Conservation (phyloP, 75 land plant species). For the Pinus albicaulis region DNA sequence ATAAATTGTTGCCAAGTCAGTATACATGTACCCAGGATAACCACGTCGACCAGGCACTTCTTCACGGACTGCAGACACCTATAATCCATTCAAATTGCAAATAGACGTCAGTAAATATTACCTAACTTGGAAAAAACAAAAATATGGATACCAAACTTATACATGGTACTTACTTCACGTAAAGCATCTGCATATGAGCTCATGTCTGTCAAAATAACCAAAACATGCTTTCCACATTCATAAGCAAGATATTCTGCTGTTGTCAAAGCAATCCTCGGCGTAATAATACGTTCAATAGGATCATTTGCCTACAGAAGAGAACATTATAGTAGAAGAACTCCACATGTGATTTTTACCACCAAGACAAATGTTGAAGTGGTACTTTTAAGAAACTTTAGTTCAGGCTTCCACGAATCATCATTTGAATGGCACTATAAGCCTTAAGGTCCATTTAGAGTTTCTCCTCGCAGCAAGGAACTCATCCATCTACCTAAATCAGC, state of each 20-base stretch:
- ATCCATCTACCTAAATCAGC: neutral
- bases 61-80: no score
- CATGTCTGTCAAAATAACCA: slow-evolving; percentile 93
- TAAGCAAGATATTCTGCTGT: slow-evolving; percentile 97
- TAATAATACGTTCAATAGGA: slow-evolving; percentile 93
- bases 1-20: no score
- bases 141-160: no score
- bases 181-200: slow-evolving; percentile 99
- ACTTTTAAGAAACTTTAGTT: neutral
- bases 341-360: neutral
- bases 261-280: slow-evolving; percentile 96
- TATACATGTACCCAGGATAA: no score
- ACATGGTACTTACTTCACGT: slow-evolving; percentile 71
- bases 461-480: neutral
- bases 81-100: no score
- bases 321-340: slow-evolving; percentile 75
- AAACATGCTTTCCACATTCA: slow-evolving; percentile 97
- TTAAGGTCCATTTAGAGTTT: no score
- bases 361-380: neutral
- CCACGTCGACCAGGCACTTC: no score
- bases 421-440: neutral
- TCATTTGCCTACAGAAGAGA: no score
- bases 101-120: no score
- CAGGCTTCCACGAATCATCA: neutral
- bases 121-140: no score